Conservation (phyloP, 1,284 basidiomycete species). For the Fomitopsis palustris region DNA sequence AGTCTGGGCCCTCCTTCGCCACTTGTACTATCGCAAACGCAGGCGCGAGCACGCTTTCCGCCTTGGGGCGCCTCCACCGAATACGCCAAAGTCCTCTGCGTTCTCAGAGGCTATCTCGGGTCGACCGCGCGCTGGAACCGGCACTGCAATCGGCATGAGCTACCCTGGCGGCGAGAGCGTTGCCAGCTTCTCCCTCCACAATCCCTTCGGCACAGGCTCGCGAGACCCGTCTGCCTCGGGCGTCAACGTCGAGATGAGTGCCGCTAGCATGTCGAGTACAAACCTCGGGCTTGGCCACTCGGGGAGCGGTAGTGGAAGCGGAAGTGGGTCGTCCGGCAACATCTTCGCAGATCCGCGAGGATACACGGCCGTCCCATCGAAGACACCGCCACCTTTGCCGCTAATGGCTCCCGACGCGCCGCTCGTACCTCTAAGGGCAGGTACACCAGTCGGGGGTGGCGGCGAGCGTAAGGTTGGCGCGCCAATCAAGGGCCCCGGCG, state of each 20-base stretch:
- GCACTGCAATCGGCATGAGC: background rate
- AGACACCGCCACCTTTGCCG: background rate
- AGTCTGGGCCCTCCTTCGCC: slow-evolving; percentile 14
- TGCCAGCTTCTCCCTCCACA: background rate
- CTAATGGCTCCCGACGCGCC: background rate
- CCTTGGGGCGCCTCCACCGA: slow-evolving; percentile 18
- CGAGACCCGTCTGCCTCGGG: background rate
- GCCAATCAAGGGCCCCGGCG: background rate
- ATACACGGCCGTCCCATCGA: background rate
- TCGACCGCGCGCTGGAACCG: background rate
- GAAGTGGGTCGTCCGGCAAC: background rate
- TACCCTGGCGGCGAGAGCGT: background rate
- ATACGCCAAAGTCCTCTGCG: slow-evolving; percentile 5
- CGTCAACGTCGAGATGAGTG: background rate
- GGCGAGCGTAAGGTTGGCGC: slow-evolving; percentile 11
- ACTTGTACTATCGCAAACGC: slow-evolving; percentile 12
- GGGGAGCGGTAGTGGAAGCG: background rate
- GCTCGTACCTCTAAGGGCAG: background rate
- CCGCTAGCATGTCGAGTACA: background rate
- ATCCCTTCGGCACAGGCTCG: background rate
- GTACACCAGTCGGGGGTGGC: background rate
- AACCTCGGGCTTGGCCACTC: background rate
- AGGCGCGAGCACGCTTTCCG: slow-evolving; percentile 20
- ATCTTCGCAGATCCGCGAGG: background rate
- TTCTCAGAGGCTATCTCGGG: slow-evolving; percentile 2